phyloP scores from a whole-genome alignment of 208 protist genomes.

The Trypanosomatidae sp. region DNA sequence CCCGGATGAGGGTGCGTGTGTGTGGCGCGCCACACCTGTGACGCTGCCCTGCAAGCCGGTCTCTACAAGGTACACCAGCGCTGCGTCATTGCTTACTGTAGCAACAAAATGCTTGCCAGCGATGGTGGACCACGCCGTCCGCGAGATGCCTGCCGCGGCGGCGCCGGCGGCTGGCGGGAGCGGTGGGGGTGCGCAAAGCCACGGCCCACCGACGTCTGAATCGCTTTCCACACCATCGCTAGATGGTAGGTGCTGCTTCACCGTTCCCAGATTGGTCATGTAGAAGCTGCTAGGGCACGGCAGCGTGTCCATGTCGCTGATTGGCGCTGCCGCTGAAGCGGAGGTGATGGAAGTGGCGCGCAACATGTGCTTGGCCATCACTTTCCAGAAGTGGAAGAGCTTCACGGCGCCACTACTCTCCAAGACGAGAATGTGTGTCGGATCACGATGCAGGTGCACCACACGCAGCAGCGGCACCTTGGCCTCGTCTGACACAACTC shows the following conservation, averaged over 20 bases:
- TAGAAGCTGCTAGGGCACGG: conserved; percentile 30
- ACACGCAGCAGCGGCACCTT: conserved; percentile 35
- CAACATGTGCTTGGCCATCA: conserved; percentile 47
- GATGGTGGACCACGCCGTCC: conserved; percentile 17
- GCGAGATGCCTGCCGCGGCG: conserved; percentile 14
- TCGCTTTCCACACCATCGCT: not conserved
- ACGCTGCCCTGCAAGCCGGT: conserved; percentile 27
- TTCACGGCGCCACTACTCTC: conserved; percentile 40
- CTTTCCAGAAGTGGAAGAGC: conserved; percentile 49
- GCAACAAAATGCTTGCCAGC: conserved; percentile 48
- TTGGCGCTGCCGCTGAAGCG: conserved; percentile 15
- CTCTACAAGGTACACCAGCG: conserved; percentile 49
- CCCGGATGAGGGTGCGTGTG: conserved; percentile 26
- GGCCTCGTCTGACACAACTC: conserved; percentile 54
- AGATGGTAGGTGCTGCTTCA: conserved; percentile 13
- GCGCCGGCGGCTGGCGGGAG: conserved; percentile 4
- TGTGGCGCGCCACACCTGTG: conserved; percentile 32
- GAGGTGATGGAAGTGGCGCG: conserved; percentile 39
- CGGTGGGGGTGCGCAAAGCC: conserved; percentile 20
- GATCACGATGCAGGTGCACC: conserved; percentile 38
- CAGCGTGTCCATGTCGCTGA: conserved; percentile 43
- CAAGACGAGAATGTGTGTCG: conserved; percentile 37
- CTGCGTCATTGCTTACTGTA: conserved; percentile 39
- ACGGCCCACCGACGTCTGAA: conserved; percentile 10
- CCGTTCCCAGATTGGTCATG: conserved; percentile 5